Percentiles rank a stretch among this genome's conserved stretches.
These are phyloP conservation scores for Discostella stelligeroides DNA, from an alignment of 108 stramenopile genomes.

Conservation along the genomic window DNA sequence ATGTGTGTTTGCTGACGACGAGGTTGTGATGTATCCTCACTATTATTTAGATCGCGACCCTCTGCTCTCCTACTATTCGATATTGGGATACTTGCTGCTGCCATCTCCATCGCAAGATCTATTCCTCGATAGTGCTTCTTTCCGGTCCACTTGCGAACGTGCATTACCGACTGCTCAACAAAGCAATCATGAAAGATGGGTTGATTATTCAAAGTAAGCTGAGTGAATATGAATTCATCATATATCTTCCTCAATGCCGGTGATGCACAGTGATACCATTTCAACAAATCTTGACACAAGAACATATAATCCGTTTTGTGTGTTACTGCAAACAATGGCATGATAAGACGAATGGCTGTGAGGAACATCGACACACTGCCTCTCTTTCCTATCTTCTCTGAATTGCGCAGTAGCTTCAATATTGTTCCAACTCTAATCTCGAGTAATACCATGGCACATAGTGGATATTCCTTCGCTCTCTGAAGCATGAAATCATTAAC, in stretches of 20 bases:
- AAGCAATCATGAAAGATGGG: slow-evolving; percentile 13
- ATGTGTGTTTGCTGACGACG: not conserved
- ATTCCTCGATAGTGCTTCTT: not conserved
- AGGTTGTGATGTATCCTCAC: not conserved
- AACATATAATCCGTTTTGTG: too few relatives aligned
- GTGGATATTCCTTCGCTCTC: slow-evolving; percentile 1
- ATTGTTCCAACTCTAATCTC: slow-evolving; percentile 11
- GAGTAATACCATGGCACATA: slow-evolving; percentile 12
- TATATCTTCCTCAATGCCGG: slow-evolving; percentile 18
- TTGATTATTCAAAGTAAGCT: not conserved
- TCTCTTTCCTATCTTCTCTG: slow-evolving; percentile 2
- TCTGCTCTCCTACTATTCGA: not conserved
- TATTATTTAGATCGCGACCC: not conserved
- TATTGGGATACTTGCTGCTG: not conserved
- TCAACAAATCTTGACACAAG: slow-evolving; percentile 16
- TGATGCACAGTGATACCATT: too few relatives aligned
- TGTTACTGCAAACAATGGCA: slow-evolving; percentile 15
- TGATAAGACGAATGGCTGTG: not conserved
- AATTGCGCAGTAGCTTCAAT: too few relatives aligned
- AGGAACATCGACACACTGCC: slow-evolving; percentile 4
- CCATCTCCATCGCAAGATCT: too few relatives aligned
- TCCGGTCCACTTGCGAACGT: not conserved
- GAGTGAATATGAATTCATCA: slow-evolving; percentile 20
- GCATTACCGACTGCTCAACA: not conserved
- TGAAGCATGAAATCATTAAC: slow-evolving; percentile 1